Evolutionary conservation across 805 yeast species (phyloP).

Genomic region (Wickerhamiella parazyma): DNA sequence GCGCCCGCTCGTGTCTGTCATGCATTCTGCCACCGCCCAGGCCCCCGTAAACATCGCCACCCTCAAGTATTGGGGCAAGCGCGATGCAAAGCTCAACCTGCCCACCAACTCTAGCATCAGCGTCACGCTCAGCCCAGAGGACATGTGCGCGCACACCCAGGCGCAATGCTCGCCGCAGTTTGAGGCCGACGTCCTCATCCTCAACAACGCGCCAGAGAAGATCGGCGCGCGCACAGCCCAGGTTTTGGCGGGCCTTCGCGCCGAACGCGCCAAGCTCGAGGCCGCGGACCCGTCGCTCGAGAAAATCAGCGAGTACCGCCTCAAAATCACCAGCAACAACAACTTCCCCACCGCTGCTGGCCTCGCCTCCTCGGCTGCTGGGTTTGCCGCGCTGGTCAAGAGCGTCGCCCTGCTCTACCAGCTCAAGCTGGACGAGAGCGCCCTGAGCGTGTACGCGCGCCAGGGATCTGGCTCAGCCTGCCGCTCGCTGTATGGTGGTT

Average conservation of each 20-base stretch:
- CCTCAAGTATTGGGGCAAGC: constrained; percentile 96
- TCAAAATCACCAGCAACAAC: constrained; percentile 82
- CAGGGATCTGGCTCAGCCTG: constrained; percentile 99
- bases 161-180: constrained; percentile 54
- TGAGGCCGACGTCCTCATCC: constrained; percentile 56
- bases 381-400: constrained; percentile 87
- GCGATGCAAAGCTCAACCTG: constrained; percentile 73
- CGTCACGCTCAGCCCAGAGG: constrained; percentile 83
- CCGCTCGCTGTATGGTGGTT: constrained; percentile 92
- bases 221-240: constrained; percentile 42
- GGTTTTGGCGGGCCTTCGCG: constrained; percentile 63
- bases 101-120: constrained; percentile 96
- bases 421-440: constrained; percentile 74
- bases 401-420: constrained; percentile 78
- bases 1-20: constrained; percentile 33
- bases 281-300: constrained; percentile 39
- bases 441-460: constrained; percentile 85
- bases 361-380: constrained; percentile 95
- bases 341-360: constrained; percentile 99
- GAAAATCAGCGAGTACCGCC: constrained; percentile 33
- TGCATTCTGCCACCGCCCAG: constrained; percentile 53
- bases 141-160: constrained; percentile 82
- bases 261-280: constrained; percentile 52
- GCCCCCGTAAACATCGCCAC: constrained; percentile 99
- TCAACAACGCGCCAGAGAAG: constrained; percentile 74